A percentile compares a stretch with the other conserved stretches of the same genome.
These are phyloP conservation scores for Bryoerythrophyllum caledonicum DNA, from an alignment of 225 moss, liverwort and hornwort species.

Conservation along the genomic window DNA sequence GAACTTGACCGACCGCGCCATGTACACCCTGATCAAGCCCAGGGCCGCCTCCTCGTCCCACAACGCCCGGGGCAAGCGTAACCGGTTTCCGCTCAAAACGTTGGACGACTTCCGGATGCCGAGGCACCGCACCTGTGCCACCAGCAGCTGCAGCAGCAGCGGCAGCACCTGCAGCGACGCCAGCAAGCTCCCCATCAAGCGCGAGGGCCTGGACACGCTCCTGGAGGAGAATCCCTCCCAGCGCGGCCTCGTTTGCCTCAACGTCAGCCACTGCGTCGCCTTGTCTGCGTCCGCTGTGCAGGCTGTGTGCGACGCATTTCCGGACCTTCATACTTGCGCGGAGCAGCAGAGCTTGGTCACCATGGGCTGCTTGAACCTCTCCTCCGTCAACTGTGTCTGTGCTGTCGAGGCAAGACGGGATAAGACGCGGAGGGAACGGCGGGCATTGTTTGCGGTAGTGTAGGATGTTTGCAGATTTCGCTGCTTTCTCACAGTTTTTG, in stretches of 20 bases:
- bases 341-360: conserved; percentile 77
- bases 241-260: conserved; percentile 78
- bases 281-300: conserved; percentile 88
- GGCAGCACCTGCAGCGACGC: conserved; percentile 79
- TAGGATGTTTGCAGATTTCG: not conserved
- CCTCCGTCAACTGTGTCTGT: conserved; percentile 84
- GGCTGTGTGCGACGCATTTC: conserved; percentile 89
- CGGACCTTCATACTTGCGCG: conserved; percentile 85
- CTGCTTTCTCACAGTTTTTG: conserved; percentile 2
- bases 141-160: conserved; percentile 65
- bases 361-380: conserved; percentile 89
- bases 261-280: conserved; percentile 69
- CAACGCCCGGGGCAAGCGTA: conserved; percentile 40
- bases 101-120: conserved; percentile 34
- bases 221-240: conserved; percentile 43
- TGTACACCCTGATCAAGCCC: conserved; percentile 77
- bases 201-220: conserved; percentile 67
- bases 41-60: conserved; percentile 25
- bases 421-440: conserved; percentile 50
- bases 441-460: conserved; percentile 14
- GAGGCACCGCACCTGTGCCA: conserved; percentile 35
- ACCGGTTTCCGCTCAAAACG: conserved; percentile 27
- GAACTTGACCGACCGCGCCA: conserved; percentile 76
- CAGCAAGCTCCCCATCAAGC: conserved; percentile 58
- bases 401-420: conserved; percentile 70